Base-by-base conservation (phyloP, 331 rosid genomes). In the Prunus yedoensis region DNA sequence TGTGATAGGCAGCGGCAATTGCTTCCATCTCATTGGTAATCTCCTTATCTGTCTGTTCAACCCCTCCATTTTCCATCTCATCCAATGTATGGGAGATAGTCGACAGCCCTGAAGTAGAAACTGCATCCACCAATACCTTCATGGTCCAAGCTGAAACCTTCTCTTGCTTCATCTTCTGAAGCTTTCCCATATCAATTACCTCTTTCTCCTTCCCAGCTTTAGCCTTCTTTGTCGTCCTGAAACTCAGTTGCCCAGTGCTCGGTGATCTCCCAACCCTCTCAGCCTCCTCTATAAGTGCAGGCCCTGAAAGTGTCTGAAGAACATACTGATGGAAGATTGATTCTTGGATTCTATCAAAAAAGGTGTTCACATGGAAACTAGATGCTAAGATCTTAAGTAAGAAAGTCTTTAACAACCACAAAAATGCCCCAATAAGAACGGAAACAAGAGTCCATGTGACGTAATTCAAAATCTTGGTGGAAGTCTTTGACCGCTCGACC, bases 61-160 rank as follows among this genome's bases (percentile, higher is more conserved):
- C 61, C 32, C 58, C 88, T 59, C 25, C 85, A 38, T 73, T 84
- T 70, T 83, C 79, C 74, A 89, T 78, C 84, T 85, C 87, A 35
- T 94, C 96, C 18, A 91, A 72, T 45, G 87, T 54, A 63, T 78
- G 79, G 10, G 97, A 92, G 71, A 94, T 83, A 13, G 98, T 93
- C 69, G 97, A 85, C 51, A 94, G 83, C 75, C 97, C 88, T n/a
- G 97, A 92, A 81, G 80, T 89, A 20, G 84, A 68, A 78, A 90
- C 90, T 41, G 94, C 97, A 64, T 95, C 97, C 53, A 92, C 85
- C 88, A 95, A 80, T 49, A 83, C 87, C 87, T 95, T 92, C 97
- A 95, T 92, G 14, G 97, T 95, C 97, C 99, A 92, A 9, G 99
- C 89, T 13, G 97, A 90, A 77, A 95, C 96, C 79, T 90, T 95